Base-by-base conservation (phyloP, 768 basidiomycete genomes). In the Xerocomellus chrysenteron region DNA sequence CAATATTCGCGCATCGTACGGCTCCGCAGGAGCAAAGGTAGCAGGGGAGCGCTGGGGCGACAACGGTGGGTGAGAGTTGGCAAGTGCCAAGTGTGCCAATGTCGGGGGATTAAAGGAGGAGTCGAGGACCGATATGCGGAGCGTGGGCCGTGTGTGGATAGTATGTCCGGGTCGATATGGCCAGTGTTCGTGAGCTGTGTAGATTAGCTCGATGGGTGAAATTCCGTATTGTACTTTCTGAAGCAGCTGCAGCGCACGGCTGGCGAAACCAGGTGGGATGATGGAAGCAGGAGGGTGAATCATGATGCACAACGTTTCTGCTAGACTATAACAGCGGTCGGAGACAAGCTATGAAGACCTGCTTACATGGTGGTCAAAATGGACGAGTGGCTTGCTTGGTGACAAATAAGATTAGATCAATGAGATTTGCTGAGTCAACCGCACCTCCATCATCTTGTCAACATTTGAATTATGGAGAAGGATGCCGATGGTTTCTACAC, bases 51-150 rank as follows among this genome's bases (percentile, higher is more conserved):
- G 12, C 46, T 44, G 46, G 14, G 53, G 14, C 40, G 32, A 61
- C 6, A 69, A 75, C 14, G 36, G 68, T 63, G 52, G 62, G 9
- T 47, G 54, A 5, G 80, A 73, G 55, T 81, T 82, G 28, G 84
- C 85, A 46, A 98, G 83, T 3, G 88, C 87, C 50, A 88, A 78
- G 70, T 98, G 94, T 0, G 94, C 92, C 24, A 81, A 69, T 3
- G 92, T 94, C 1, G 95, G 95, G 4, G 94, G 94, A 65, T 98
- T 96, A 75, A 92, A 98, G 1, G 92, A 94, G 2, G 93, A 88
- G 64, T 97, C 95, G 39, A 97, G 79, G n/a, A 95, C 76, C 4
- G 88, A 80, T 46, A 95, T 79, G 50, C 77, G 79, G 36, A 86
- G 67, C 4, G 69, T 67, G 16, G 57, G 54, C 17, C 47, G 44